phyloP scores from a whole-genome alignment of 768 basidiomycete species.

The Phlegmacium glaucopus region DNA sequence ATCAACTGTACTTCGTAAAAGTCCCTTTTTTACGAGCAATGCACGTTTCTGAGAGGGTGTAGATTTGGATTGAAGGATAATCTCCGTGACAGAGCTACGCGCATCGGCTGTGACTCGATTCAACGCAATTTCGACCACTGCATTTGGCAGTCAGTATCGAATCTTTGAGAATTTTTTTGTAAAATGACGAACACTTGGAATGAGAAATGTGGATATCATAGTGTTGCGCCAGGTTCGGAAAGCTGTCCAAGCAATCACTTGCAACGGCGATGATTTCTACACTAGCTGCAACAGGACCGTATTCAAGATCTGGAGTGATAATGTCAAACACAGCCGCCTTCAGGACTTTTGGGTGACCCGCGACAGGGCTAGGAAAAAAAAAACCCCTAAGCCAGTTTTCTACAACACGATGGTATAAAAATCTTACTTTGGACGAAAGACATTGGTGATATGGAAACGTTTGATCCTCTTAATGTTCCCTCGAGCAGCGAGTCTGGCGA shows the following conservation, averaged over 20 bases:
- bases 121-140: constrained; percentile 68
- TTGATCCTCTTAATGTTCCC: constrained; percentile 69
- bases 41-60: constrained; percentile 67
- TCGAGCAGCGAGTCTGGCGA: constrained; percentile 80
- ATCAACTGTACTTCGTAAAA: constrained; percentile 64
- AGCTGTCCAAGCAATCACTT: constrained; percentile 63
- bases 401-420: too few species aligned
- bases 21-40: constrained; percentile 63
- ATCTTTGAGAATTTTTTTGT: neutral
- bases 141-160: neutral
- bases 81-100: constrained; percentile 56
- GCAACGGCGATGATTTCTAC: constrained; percentile 74
- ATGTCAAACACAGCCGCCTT: constrained; percentile 85
- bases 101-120: constrained; percentile 57
- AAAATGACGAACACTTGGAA: constrained; percentile 53
- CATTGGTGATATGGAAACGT: constrained; percentile 74
- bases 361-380: constrained; percentile 42
- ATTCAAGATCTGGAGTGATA: constrained; percentile 66
- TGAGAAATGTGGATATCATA: constrained; percentile 83
- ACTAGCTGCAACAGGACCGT: constrained; percentile 63
- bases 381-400: neutral
- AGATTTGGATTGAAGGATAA: constrained; percentile 64
- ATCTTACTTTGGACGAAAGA: constrained; percentile 63
- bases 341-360: constrained; percentile 69
- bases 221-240: constrained; percentile 62